Evolutionary conservation across 805 yeast genomes (phyloP).

Genomic region (Suhomyces sp.): DNA sequence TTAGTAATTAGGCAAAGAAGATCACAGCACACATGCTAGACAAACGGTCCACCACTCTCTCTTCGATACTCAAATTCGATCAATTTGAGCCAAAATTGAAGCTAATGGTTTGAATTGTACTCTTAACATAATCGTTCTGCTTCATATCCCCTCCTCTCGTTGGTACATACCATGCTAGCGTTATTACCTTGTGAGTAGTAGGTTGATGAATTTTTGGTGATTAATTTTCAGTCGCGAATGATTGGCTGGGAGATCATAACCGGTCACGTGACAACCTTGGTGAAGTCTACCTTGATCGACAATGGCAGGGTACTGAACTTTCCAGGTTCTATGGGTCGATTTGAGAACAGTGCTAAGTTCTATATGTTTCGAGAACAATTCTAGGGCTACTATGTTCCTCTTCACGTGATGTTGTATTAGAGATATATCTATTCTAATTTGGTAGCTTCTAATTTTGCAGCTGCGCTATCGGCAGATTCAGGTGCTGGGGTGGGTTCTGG

Average conservation of each 20-base stretch:
- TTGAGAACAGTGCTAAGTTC: no score
- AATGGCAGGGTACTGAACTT: no score
- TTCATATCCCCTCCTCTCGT: neutral
- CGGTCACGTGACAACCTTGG: neutral
- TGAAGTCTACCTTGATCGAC: no score
- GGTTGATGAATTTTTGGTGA: constrained; percentile 1
- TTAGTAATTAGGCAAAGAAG: neutral
- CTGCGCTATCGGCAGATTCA: constrained; percentile 3
- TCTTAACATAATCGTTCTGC: neutral
- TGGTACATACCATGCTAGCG: neutral
- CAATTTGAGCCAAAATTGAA: neutral
- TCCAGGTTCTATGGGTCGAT: no score
- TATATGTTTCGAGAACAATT: no score
- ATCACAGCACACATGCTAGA: neutral
- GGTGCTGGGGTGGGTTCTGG: constrained; percentile 5
- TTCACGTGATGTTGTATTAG: no score
- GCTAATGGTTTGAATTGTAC: neutral
- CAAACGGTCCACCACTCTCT: neutral
- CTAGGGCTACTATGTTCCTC: no score
- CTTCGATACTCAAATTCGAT: neutral
- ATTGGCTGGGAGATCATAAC: neutral
- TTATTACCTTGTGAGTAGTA: neutral
- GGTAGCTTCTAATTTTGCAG: constrained; percentile 6
- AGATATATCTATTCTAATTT: constrained; percentile 8
- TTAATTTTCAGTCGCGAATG: constrained; percentile 5